phyloP scores from a whole-genome alignment of 2,329 filamentous ascomycete species.

The Aspergillus aculeatus region DNA sequence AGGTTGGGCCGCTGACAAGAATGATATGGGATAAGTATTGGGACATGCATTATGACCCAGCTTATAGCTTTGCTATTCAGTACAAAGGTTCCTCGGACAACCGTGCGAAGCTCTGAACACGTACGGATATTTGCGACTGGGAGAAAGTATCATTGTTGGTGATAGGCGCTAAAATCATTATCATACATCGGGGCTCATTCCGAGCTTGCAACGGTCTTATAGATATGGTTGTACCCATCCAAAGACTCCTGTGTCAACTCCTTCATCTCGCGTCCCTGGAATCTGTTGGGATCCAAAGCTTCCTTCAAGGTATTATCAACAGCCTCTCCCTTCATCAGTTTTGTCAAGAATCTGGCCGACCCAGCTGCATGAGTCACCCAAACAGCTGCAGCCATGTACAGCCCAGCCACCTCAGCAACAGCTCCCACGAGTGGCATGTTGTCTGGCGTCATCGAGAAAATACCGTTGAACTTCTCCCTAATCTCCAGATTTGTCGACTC shows the following conservation, averaged over 20 bases:
- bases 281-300: slow-evolving; percentile 27
- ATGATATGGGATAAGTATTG: slow-evolving; percentile 54
- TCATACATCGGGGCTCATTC: neutral
- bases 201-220: slow-evolving; percentile 21
- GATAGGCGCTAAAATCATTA: neutral
- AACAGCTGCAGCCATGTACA: slow-evolving; percentile 35
- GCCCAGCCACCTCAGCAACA: slow-evolving; percentile 22
- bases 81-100: neutral
- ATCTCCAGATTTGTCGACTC: slow-evolving; percentile 14
- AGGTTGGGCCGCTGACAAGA: slow-evolving; percentile 48
- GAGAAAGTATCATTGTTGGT: neutral
- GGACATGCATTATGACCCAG: slow-evolving; percentile 45
- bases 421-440: slow-evolving; percentile 34
- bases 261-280: slow-evolving; percentile 20
- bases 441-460: slow-evolving; percentile 38
- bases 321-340: slow-evolving; percentile 14
- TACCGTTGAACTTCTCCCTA: slow-evolving; percentile 31
- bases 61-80: neutral
- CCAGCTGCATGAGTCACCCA: slow-evolving; percentile 40
- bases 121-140: neutral
- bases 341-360: slow-evolving; percentile 25
- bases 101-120: neutral
- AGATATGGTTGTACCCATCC: slow-evolving; percentile 33
- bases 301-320: slow-evolving; percentile 19
- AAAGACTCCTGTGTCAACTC: slow-evolving; percentile 24